Base-by-base conservation (phyloP, 768 basidiomycete genomes). In the Pulveroboletus frians region DNA sequence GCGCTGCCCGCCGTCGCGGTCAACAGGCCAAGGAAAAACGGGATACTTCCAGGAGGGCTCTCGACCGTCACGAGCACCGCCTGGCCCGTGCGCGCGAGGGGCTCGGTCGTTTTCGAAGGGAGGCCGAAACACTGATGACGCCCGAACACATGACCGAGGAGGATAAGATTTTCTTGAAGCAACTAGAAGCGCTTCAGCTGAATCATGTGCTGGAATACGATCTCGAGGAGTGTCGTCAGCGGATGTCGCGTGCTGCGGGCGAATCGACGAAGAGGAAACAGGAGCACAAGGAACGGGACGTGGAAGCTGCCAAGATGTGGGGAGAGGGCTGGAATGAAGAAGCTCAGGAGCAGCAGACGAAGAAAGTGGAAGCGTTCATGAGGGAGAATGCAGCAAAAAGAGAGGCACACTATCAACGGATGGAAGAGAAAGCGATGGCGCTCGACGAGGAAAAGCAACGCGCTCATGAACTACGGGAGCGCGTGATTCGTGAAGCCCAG, bases 111-210 rank as follows among this genome's bases (percentile, higher is more conserved):
- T 50, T 67, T 3, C 47, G 34, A 0, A 32, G 3, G 10, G 39
- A 63, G 14, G 62, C 63, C 6, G 43, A 60, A 38, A 1, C 9
- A 39, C 18, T 61, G 9, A 67, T 65, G 61, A 26, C 14, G 5
- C 42, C 51, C 2, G 45, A 31, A 4, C 17, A 31, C 13, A 59
- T 65, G 61, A 26, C 39, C 17, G 14, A 18, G 6, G 50, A 61
- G 23, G 66, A 69, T 30, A 42, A 10, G 11, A 55, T 67, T 17
- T 65, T 69, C 37, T 32, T 65, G 46, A 11, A 51, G 40, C 65
- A 67, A 15, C 47, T 69, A 0, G 17, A 5, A 18, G 43, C 35
- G 0, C 55, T 67, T 21, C 47, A 53, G 1, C 10, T 58, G 2
- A 48, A 69, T 2, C 52, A 59, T 1, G 9, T 23, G 7, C 17